These are phyloP conservation scores for Penicillium sp. DNA, from an alignment of 2,329 filamentous ascomycete species.

Conservation along the genomic window DNA sequence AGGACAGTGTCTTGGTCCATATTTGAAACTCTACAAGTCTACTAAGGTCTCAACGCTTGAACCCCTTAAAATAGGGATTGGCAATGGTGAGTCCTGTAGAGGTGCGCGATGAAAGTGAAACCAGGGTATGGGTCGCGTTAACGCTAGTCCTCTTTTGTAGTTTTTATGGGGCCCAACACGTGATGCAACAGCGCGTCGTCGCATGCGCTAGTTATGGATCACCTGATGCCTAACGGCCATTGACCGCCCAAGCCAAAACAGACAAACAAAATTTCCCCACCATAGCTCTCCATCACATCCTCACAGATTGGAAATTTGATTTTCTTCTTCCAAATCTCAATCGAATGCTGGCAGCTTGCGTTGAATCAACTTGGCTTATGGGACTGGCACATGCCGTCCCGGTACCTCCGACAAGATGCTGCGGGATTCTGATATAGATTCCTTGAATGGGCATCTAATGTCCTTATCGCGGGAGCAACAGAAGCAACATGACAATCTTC, in stretches of 20 bases:
- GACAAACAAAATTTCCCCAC: slow-evolving; percentile 7
- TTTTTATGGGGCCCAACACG: background rate
- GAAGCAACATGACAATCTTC: slow-evolving; percentile 25
- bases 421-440: slow-evolving; percentile 22
- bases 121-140: background rate
- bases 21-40: background rate
- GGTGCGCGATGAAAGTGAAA: background rate
- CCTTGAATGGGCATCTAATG: slow-evolving; percentile 14
- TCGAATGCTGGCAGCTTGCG: slow-evolving; percentile 8
- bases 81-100: background rate
- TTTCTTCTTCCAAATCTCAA: background rate
- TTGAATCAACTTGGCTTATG: slow-evolving; percentile 4
- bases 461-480: slow-evolving; percentile 20
- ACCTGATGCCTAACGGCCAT: slow-evolving; percentile 3
- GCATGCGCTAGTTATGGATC: background rate
- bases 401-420: slow-evolving; percentile 14
- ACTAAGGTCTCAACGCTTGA: background rate
- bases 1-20: background rate
- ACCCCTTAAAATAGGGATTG: background rate
- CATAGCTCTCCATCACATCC: slow-evolving; percentile 3
- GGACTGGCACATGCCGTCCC: slow-evolving; percentile 19
- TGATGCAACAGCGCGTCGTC: background rate
- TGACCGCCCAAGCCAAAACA: slow-evolving; percentile 5
- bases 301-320: background rate
- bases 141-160: background rate